Conservation (phyloP, 2,329 filamentous ascomycete genomes). For the Aspergillus latus region DNA sequence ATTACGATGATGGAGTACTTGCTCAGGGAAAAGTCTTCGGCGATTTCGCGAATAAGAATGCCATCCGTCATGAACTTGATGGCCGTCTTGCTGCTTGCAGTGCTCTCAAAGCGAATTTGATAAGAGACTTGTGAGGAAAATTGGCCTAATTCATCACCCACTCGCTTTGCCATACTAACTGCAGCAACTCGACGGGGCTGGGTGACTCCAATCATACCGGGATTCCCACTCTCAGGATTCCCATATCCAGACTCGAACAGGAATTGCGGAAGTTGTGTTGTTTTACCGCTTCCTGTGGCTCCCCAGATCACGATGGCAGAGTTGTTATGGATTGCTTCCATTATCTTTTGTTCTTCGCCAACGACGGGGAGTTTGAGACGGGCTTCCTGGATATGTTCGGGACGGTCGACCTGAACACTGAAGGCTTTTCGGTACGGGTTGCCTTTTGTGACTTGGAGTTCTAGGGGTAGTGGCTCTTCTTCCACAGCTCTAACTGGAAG, state of each 20-base stretch:
- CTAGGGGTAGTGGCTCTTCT: conserved; percentile 42
- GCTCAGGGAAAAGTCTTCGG: conserved; percentile 79
- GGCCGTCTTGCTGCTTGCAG: conserved; percentile 73
- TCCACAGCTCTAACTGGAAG: conserved; percentile 37
- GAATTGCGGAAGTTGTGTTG: conserved; percentile 95
- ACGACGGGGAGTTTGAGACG: conserved; percentile 84
- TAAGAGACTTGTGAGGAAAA: conserved; percentile 79
- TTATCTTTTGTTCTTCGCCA: conserved; percentile 92
- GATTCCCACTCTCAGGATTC: conserved; percentile 70
- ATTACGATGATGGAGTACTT: conserved; percentile 95
- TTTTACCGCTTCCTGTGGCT: conserved; percentile 95
- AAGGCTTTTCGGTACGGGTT: conserved; percentile 67
- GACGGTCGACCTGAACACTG: conserved; percentile 69
- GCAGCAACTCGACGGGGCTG: conserved; percentile 93
- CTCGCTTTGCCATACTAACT: conserved; percentile 93
- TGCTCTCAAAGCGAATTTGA: conserved; percentile 93
- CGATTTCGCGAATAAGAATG: conserved; percentile 86
- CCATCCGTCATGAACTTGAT: conserved; percentile 99
- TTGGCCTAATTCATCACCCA: conserved; percentile 78
- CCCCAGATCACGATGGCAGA: conserved; percentile 89
- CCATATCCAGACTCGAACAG: conserved; percentile 93
- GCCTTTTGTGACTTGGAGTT: conserved; percentile 41
- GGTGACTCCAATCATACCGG: conserved; percentile 91
- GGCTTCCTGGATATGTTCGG: conserved; percentile 71
- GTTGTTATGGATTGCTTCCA: conserved; percentile 95